Evolutionary conservation across 441 rosid species (phyloP), one percentile per base, ranked within the genome.

Genomic region (Adansonia gregorii): DNA sequence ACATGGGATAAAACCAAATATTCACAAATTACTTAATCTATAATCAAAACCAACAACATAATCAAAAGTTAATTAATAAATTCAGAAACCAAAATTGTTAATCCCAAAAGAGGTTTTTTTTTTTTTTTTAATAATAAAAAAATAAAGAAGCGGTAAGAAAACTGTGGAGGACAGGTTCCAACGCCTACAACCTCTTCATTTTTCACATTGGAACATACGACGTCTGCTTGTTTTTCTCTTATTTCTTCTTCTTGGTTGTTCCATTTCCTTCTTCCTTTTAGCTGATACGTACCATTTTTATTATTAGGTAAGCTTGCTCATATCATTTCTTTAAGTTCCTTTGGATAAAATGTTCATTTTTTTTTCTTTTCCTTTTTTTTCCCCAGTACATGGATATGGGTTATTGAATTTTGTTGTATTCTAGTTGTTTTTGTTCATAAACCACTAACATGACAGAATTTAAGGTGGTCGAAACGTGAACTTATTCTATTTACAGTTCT

Each of bases 121-220:
- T 9, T 55, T 45, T 7, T 35, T 43, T 0, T 8, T 12, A 73
- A 11, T 3, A 70, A 19, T 14, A 14, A 63, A 63, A 7, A 43
- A 67, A 66, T 4, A 22, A 59, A 1, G 35, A 35, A 22, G 39
- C 27, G 31, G 51, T 72, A 55, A 55, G 15, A 63, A 63, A 31
- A 71, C 61, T 15, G 74, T 7, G 60, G n/a, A n/a, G 8, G 74
- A n/a, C 74, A 70, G 27, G 27, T 52, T 71, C 59, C 48, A 71
- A 55, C 64, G 39, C 65, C 24, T 11, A 35, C 27, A 35, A 1
- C 75, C 31, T 17, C 65, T 17, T 72, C 17, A 35, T 3, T 71
- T 52, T 54, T 48, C 48, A n/a, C 74, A 27, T 71, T 71, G 61
- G 61, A 70, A 52, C 61, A 15, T 15, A n/a, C 48, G 74, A 52